Evolutionary conservation across 148 eudicot species (phyloP).

Genomic region (Rhododendron simsii): DNA sequence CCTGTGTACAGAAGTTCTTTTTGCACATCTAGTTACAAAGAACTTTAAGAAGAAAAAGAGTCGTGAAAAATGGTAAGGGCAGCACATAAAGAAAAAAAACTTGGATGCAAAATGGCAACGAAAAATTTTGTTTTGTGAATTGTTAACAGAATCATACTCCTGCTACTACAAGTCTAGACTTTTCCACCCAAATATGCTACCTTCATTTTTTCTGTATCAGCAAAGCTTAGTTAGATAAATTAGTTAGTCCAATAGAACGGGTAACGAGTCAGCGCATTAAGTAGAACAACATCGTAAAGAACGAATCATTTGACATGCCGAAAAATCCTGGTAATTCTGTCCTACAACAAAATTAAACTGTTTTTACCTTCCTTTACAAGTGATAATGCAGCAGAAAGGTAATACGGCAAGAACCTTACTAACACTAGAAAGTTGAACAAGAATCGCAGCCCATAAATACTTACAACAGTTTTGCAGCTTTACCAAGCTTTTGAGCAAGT

Average conservation of each 20-base stretch:
- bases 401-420: background rate
- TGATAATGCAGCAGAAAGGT: background rate
- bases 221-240: background rate
- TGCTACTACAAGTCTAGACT: background rate
- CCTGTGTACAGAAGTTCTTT: background rate
- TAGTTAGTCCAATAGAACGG: too few species aligned
- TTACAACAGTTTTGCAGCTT: constrained; percentile 2
- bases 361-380: background rate
- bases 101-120: background rate
- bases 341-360: background rate
- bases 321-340: background rate
- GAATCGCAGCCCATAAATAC: background rate
- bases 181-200: background rate
- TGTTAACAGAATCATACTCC: background rate
- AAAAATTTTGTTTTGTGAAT: background rate
- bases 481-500: background rate
- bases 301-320: background rate
- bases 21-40: background rate
- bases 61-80: background rate
- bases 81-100: background rate
- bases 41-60: background rate
- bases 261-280: too few species aligned
- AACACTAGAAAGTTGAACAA: background rate
- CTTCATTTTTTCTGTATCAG: background rate
- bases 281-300: background rate